These are phyloP conservation scores for Hymenoscyphus infarciens DNA, from an alignment of 2,329 filamentous ascomycete species.

Conservation along the genomic window DNA sequence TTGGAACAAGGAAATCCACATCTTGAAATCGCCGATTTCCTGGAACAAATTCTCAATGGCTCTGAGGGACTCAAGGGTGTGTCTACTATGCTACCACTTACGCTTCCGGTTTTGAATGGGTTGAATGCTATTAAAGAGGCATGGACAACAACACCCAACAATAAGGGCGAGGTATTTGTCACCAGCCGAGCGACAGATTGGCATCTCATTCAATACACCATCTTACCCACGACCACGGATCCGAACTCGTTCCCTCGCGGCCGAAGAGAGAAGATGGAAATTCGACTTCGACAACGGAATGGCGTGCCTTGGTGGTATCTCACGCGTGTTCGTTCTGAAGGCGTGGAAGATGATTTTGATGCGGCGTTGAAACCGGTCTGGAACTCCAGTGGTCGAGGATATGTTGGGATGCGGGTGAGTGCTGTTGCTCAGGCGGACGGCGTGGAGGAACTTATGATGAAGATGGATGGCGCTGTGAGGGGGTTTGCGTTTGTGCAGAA, in stretches of 20 bases:
- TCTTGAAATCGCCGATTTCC: slow-evolving; percentile 55
- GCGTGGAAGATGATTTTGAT: slow-evolving; percentile 36
- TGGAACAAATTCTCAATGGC: slow-evolving; percentile 56
- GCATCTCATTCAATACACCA: slow-evolving; percentile 52
- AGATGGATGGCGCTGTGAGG: slow-evolving; percentile 29
- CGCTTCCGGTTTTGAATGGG: slow-evolving; percentile 61
- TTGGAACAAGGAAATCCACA: slow-evolving; percentile 66
- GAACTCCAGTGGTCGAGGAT: slow-evolving; percentile 42
- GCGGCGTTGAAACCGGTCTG: slow-evolving; percentile 44
- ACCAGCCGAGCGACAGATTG: slow-evolving; percentile 54
- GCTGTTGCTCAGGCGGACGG: slow-evolving; percentile 43
- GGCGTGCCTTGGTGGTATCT: slow-evolving; percentile 40
- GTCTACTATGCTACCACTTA: slow-evolving; percentile 53
- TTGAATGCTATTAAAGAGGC: slow-evolving; percentile 57
- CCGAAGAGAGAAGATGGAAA: slow-evolving; percentile 47
- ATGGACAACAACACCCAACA: slow-evolving; percentile 43
- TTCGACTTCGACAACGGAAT: slow-evolving; percentile 48
- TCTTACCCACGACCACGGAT: slow-evolving; percentile 28
- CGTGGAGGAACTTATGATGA: slow-evolving; percentile 37
- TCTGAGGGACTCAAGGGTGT: slow-evolving; percentile 47
- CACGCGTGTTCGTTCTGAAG: slow-evolving; percentile 28
- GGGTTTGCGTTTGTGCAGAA: slow-evolving; percentile 16
- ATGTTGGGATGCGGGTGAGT: slow-evolving; percentile 46
- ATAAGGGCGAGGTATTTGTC: slow-evolving; percentile 48
- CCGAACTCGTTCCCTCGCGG: slow-evolving; percentile 35